These are phyloP conservation scores for Mycosphaerella sp. DNA, from an alignment of 2,329 filamentous ascomycete species.

Conservation along the genomic window DNA sequence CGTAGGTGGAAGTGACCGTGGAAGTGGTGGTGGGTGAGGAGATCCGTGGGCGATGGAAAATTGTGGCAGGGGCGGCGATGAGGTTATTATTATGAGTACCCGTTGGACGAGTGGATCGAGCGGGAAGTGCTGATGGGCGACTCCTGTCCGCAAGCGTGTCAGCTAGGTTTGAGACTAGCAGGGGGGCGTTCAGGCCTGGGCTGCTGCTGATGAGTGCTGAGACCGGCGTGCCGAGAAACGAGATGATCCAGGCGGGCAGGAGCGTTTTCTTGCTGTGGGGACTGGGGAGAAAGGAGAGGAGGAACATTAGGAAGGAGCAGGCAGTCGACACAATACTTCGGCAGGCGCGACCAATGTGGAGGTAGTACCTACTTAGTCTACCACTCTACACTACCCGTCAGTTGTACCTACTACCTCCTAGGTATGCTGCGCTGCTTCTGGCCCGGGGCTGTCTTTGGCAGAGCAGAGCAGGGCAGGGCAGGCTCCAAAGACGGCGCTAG, in stretches of 20 bases:
- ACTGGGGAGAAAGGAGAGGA: neutral
- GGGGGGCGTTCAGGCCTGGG: neutral
- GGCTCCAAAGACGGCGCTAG: neutral
- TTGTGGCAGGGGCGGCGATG: neutral
- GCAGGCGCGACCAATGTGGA: neutral
- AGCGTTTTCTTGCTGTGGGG: neutral
- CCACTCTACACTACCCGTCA: too few species aligned
- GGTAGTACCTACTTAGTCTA: too few species aligned
- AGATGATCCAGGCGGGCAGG: neutral
- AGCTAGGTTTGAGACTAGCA: neutral
- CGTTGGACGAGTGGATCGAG: neutral
- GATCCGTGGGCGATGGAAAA: too few species aligned
- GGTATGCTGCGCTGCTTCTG: too few species aligned
- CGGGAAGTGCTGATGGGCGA: neutral
- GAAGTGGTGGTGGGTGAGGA: neutral
- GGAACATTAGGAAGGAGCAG: neutral
- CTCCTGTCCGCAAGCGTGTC: slow-evolving; percentile 6
- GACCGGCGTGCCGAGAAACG: neutral
- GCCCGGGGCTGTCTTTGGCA: too few species aligned
- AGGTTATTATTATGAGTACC: neutral
- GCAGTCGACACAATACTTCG: neutral
- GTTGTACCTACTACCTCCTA: too few species aligned
- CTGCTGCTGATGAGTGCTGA: neutral
- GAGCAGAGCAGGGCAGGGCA: too few species aligned
- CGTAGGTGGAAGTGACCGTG: slow-evolving; percentile 2